Evolutionary conservation across 768 basidiomycete genomes (phyloP).

Genomic region (Rhodocollybia butyracea): DNA sequence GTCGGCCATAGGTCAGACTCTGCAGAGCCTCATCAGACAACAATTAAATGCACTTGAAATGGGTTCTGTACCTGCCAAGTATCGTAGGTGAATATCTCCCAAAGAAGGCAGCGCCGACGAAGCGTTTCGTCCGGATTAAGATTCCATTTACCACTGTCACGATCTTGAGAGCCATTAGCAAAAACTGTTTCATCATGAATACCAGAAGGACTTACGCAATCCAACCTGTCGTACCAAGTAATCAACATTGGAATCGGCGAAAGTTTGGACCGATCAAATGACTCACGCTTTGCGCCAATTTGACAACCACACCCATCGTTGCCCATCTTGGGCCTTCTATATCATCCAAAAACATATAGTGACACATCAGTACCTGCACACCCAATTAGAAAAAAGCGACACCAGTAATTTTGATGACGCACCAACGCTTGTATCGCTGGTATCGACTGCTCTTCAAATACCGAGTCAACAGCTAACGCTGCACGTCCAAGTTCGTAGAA

Average conservation of each 20-base stretch:
- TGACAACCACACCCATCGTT: constrained; percentile 67
- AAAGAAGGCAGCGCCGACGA: constrained; percentile 57
- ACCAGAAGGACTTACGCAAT: constrained; percentile 49
- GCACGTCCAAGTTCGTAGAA: constrained; percentile 61
- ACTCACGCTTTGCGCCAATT: constrained; percentile 65
- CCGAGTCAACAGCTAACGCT: constrained; percentile 57
- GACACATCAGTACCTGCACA: constrained; percentile 51
- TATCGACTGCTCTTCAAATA: constrained; percentile 63
- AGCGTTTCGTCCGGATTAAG: constrained; percentile 53
- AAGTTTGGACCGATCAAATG: background rate
- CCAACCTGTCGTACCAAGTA: constrained; percentile 43
- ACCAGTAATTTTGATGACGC: constrained; percentile 13
- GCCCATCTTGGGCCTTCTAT: constrained; percentile 63
- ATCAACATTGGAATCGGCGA: background rate
- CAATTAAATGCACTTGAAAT: background rate
- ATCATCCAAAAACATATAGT: constrained; percentile 44
- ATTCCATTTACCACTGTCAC: constrained; percentile 67
- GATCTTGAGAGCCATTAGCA: constrained; percentile 38
- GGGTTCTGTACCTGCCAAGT: constrained; percentile 59
- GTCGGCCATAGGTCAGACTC: constrained; percentile 71
- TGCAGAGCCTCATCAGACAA: constrained; percentile 20
- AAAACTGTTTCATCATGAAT: constrained; percentile 9
- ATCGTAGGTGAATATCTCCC: constrained; percentile 66
- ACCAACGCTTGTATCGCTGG: constrained; percentile 65
- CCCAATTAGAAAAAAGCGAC: constrained; percentile 13